Base-by-base conservation (phyloP, 2,329 filamentous ascomycete genomes). In the Dendrostoma leiphaemia region DNA sequence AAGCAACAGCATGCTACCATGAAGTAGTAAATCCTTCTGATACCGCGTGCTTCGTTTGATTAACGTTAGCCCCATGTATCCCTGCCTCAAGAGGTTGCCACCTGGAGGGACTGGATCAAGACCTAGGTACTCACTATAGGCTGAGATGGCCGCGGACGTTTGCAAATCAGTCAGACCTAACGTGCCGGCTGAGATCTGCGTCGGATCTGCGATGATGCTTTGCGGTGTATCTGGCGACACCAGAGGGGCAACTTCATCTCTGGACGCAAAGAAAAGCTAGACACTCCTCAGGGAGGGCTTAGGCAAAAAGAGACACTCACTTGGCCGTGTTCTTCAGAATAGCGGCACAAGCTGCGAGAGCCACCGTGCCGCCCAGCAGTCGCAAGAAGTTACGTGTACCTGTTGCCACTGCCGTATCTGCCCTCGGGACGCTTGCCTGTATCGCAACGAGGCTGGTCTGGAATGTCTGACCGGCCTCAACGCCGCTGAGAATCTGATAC, bases 321-420 rank as follows among this genome's bases (percentile, higher is more conserved):
- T 44, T 53, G 23, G 34, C 31, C 10, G 34, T 53, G 19, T 53
- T 53, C 13, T 53, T 53, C 35, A 53, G 28, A 23, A 48, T 53
- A n/a, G 51, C 51, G 26, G 44, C 51, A 35, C 34, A 53, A 19
- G 34, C 44, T 41, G 54, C 49, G 31, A 53, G 31, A 5, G 54
- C 54, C 3, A 57, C 41, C 2, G 51, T 57, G 13, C 44, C 49
- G 4, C 56, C 54, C 15, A 61, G 32, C 19, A 52, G 37, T 3
- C 56, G 54, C 19, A 57, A 21, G 15, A 61, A 54, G 12, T 60
- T 61, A 23, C 59, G 49, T 2, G 48, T 51, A 6, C 54, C 51
- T 2, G 59, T 61, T 6, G 53, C 59, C 7, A 61, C 59, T 3
- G 57, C 57, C 53, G 48, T 53, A 46, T 61, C 40, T 29, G 41